Evolutionary conservation across 2,329 filamentous ascomycete species (phyloP), one percentile per base, ranked within the genome.

Genomic region (Neurospora sp.): DNA sequence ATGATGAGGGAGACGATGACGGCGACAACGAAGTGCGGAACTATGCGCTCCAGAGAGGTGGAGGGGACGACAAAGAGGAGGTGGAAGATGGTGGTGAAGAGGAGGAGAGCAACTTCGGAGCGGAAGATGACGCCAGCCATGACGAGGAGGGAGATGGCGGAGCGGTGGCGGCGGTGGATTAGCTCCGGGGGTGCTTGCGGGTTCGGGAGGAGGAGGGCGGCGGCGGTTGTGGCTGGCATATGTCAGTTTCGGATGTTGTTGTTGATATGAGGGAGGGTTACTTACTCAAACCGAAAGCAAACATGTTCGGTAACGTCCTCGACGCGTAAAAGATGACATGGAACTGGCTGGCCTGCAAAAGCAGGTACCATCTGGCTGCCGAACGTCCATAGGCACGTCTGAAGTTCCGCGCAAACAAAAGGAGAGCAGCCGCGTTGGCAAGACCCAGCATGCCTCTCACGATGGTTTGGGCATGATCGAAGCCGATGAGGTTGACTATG

Each of bases 281-380:
- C 90, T 80, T 83, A 95, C 91, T 93, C 71, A 97, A 82, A 10
- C 89, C 88, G 82, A 98, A 96, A 23, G 96, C 94, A 81, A 97
- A 97, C 91, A 96, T 97, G 79, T 99, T 99, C 1, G 96, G 96
- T 73, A 99, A 82, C 2, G 93, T 96, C 72, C 96, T 86, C 17
- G 93, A 96, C 15, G 94, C 91, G 82, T 99, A 99, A 80, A 93
- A 99, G 72, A 96, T 85, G 72, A 97, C 82, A 81, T 99, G 96
- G 77, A 99, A 99, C 80, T 98, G 95, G 79, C 89, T 90, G 1
- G 88, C 87, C 77, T 93, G 91, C 69, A 98, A 84, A 46, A 92
- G 72, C 4, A 91, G 81, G 82, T 91, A 99, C 93, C 95, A 98
- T 69, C 89, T 84, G 4, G 88, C 91, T 3, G 90, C 87, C 4